A percentile compares a stretch with the other conserved stretches of the same genome.
These are phyloP conservation scores for Pseudomonodictys pantanalensis DNA, from an alignment of 495 filamentous ascomycete genomes.

Conservation along the genomic window DNA sequence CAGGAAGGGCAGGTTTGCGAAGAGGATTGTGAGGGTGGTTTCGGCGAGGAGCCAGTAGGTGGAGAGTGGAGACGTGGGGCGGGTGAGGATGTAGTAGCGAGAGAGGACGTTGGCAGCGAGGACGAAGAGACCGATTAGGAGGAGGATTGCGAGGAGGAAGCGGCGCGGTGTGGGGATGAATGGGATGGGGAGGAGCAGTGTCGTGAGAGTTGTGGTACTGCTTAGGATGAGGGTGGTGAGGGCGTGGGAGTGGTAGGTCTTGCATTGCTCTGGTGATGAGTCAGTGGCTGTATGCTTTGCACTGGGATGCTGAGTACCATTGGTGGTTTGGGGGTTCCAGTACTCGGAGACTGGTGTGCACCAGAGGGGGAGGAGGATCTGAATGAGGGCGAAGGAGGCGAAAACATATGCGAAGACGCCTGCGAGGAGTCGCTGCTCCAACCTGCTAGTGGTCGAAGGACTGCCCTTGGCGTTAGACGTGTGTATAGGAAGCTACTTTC, in stretches of 20 bases:
- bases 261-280: conserved; percentile 34
- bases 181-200: conserved; percentile 60
- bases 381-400: conserved; percentile 54
- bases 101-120: conserved; percentile 56
- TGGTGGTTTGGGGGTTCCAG: conserved; percentile 43
- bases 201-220: conserved; percentile 58
- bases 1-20: conserved; percentile 62
- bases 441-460: not conserved
- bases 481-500: not conserved
- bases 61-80: conserved; percentile 54
- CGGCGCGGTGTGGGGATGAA: conserved; percentile 54
- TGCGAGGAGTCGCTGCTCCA: conserved; percentile 51
- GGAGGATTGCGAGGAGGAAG: conserved; percentile 47
- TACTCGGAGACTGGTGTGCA: conserved; percentile 60
- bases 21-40: conserved; percentile 57
- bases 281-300: conserved; percentile 36
- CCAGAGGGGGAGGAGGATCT: conserved; percentile 58
- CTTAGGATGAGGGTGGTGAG: conserved; percentile 64
- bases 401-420: conserved; percentile 52
- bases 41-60: conserved; percentile 66
- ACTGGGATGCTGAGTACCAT: conserved; percentile 8
- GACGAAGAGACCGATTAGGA: conserved; percentile 58
- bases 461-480: not conserved
- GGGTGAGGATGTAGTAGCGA: conserved; percentile 62
- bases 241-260: conserved; percentile 51